These are phyloP conservation scores for Alternaria burnsii DNA, from an alignment of 2,329 filamentous ascomycete genomes.

Conservation along the genomic window DNA sequence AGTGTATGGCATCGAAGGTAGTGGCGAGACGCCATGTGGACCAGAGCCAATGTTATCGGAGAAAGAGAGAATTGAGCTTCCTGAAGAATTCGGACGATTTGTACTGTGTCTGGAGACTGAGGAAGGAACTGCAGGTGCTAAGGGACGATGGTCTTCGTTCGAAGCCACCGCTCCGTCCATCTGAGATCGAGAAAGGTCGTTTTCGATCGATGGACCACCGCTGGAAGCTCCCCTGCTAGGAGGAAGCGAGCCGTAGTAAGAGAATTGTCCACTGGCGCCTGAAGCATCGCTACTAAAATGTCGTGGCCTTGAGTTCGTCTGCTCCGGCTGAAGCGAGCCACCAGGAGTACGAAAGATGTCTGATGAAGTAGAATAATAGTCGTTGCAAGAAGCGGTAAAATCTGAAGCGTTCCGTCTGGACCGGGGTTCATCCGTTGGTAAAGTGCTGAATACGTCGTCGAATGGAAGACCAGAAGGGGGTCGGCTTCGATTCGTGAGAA, in stretches of 20 bases:
- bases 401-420: not conserved
- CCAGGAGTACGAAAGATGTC: not conserved
- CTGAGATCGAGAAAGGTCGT: slow-evolving; percentile 25
- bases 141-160: not conserved
- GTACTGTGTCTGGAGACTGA: not conserved
- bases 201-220: slow-evolving; percentile 26
- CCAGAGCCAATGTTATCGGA: not conserved
- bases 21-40: slow-evolving; percentile 19
- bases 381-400: not conserved
- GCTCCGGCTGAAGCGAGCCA: not conserved
- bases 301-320: slow-evolving; percentile 6
- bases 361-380: not conserved
- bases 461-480: slow-evolving; percentile 5
- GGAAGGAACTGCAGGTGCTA: not conserved
- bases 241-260: slow-evolving; percentile 41
- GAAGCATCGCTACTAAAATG: slow-evolving; percentile 39
- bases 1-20: slow-evolving; percentile 36
- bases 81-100: not conserved
- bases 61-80: slow-evolving; percentile 20
- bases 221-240: slow-evolving; percentile 37
- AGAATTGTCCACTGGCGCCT: slow-evolving; percentile 40
- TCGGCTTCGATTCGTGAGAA: slow-evolving; percentile 7
- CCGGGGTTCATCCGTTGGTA: slow-evolving; percentile 5
- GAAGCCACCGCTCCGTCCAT: slow-evolving; percentile 33
- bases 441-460: slow-evolving; percentile 29